A percentile compares a stretch with the other conserved stretches of the same genome.
Conservation (phyloP, 1,139 yeast species). For the Diutina mesorugosa region DNA sequence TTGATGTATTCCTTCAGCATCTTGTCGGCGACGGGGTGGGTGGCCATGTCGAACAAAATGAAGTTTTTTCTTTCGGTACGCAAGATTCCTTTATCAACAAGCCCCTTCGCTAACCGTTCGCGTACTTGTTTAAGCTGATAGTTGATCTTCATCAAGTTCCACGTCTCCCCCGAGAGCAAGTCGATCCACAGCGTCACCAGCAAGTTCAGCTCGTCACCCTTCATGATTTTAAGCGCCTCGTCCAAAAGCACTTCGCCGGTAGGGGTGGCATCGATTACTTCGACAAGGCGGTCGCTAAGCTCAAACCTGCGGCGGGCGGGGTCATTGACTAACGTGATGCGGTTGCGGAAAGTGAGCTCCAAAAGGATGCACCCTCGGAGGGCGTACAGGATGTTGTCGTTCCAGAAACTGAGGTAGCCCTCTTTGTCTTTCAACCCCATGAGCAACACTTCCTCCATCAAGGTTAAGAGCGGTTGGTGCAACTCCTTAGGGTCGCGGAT, state of each 20-base stretch:
- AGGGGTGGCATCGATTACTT: conserved; percentile 72
- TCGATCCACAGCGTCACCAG: conserved; percentile 92
- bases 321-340: conserved; percentile 80
- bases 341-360: conserved; percentile 85
- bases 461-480: conserved; percentile 59
- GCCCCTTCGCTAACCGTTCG: conserved; percentile 90
- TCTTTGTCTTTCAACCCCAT: conserved; percentile 92
- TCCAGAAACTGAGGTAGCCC: conserved; percentile 95
- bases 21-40: conserved; percentile 89
- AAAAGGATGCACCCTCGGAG: conserved; percentile 86
- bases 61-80: conserved; percentile 94
- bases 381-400: conserved; percentile 92
- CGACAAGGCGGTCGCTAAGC: conserved; percentile 73
- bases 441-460: conserved; percentile 91
- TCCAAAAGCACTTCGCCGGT: conserved; percentile 95
- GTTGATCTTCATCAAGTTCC: conserved; percentile 91
- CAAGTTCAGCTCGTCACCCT: conserved; percentile 65
- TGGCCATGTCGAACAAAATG: conserved; percentile 93
- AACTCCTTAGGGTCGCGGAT: conserved; percentile 34
- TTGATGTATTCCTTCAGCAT: conserved; percentile 71
- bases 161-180: conserved; percentile 86
- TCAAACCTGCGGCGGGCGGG: conserved; percentile 89
- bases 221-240: conserved; percentile 86
- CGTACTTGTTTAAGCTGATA: conserved; percentile 95
- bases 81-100: conserved; percentile 94